Percentiles rank a stretch among this genome's conserved stretches.
Conservation (phyloP, 352 stramenopile genomes). For the Pseudoperonospora humuli region DNA sequence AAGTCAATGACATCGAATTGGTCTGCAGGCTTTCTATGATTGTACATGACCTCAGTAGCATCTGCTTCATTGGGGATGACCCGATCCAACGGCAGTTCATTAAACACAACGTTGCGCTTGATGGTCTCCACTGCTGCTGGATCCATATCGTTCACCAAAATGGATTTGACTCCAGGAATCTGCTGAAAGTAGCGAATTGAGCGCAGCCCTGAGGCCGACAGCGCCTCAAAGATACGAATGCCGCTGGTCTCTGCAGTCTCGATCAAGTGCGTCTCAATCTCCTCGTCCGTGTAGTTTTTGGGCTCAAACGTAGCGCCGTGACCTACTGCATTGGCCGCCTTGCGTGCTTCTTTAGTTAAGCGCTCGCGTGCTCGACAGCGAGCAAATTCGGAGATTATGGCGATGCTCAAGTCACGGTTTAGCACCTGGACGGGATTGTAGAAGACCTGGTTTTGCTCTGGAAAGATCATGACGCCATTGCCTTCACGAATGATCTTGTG, state of each 20-base stretch:
- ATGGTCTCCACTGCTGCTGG: slow-evolving; percentile 92
- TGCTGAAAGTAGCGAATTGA: slow-evolving; percentile 99
- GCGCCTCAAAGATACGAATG: slow-evolving; percentile 96
- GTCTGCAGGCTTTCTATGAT: slow-evolving; percentile 74
- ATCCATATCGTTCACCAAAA: slow-evolving; percentile 99
- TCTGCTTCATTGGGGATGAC: slow-evolving; percentile 83
- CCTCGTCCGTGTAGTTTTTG: slow-evolving; percentile 50
- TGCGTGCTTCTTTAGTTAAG: slow-evolving; percentile 66
- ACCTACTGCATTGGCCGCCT: slow-evolving; percentile 32
- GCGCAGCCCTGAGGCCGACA: slow-evolving; percentile 96
- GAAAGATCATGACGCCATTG: slow-evolving; percentile 88
- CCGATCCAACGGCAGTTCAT: slow-evolving; percentile 71
- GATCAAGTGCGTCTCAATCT: slow-evolving; percentile 62
- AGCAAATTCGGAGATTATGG: slow-evolving; percentile 96
- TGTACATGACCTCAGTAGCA: slow-evolving; percentile 85
- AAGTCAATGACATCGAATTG: slow-evolving; percentile 99
- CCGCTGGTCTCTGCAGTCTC: slow-evolving; percentile 72
- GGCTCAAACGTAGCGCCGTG: slow-evolving; percentile 29
- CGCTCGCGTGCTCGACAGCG: slow-evolving; percentile 79
- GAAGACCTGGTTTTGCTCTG: slow-evolving; percentile 87
- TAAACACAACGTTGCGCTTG: slow-evolving; percentile 91
- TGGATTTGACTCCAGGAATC: slow-evolving; percentile 94
- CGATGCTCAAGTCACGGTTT: slow-evolving; percentile 98
- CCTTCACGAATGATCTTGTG: slow-evolving; percentile 88
- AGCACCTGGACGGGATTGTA: slow-evolving; percentile 94